Percentiles rank a stretch among this genome's conserved stretches.
Conservation (phyloP, 192 early-diverging fungal species). For the Powellomyces hirtus region DNA sequence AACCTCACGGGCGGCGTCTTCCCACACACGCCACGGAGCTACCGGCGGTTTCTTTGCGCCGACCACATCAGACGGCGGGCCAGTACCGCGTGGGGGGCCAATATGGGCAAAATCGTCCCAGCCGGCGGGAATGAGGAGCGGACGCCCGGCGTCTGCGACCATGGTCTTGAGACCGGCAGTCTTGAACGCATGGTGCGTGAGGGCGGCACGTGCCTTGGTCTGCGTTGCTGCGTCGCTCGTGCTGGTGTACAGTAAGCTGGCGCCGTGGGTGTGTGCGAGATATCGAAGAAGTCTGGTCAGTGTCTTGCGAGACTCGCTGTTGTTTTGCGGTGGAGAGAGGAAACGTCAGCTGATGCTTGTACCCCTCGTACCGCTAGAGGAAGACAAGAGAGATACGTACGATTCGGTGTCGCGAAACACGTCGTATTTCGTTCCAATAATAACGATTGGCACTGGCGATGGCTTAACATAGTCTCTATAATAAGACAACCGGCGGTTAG, state of each 20-base stretch:
- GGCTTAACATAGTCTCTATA: conserved; percentile 33
- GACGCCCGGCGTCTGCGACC: conserved; percentile 44
- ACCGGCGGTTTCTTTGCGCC: background rate
- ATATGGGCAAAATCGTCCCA: conserved; percentile 49
- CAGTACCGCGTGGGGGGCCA: conserved; percentile 36
- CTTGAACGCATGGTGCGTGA: conserved; percentile 47
- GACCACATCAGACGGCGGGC: background rate
- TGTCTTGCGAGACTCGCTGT: conserved; percentile 42
- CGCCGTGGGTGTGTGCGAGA: conserved; percentile 49
- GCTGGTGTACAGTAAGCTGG: conserved; percentile 41
- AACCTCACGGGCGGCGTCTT: background rate
- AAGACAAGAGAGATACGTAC: conserved; percentile 23
- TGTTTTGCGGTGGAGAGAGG: background rate
- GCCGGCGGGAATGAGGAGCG: conserved; percentile 45
- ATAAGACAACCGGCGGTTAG: too few relatives aligned
- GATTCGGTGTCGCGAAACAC: conserved; percentile 46
- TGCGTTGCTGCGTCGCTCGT: background rate
- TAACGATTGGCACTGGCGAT: conserved; percentile 42
- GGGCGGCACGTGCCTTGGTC: conserved; percentile 9
- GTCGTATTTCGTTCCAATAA: conserved; percentile 50
- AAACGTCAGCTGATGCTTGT: background rate
- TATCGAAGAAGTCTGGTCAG: conserved; percentile 44
- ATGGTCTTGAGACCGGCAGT: conserved; percentile 25
- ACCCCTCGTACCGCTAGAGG: background rate
- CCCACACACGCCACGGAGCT: background rate